phyloP scores from a whole-genome alignment of 495 filamentous ascomycete species.

The Podospora comata region DNA sequence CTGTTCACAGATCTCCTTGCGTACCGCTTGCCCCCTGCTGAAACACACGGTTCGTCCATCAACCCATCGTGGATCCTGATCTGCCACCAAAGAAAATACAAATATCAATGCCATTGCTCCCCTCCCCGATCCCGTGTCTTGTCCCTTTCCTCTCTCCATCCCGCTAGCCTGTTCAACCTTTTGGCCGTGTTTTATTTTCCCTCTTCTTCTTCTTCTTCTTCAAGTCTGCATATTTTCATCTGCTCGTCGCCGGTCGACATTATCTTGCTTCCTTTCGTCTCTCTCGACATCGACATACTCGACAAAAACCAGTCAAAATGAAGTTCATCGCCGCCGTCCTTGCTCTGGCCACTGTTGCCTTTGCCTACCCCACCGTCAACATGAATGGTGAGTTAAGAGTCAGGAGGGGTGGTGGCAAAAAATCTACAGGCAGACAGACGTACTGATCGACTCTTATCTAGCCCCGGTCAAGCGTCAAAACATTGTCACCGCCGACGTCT shows the following conservation, averaged over 20 bases:
- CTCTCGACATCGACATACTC: constrained; percentile 22
- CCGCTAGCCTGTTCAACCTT: constrained; percentile 26
- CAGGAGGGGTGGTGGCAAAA: background rate
- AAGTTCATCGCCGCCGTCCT: constrained; percentile 48
- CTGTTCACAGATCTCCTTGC: background rate
- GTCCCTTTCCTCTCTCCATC: constrained; percentile 19
- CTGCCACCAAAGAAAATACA: constrained; percentile 27
- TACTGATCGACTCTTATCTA: constrained; percentile 10
- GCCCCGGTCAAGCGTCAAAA: constrained; percentile 29
- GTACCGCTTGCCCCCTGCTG: constrained; percentile 16
- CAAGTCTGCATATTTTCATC: constrained; percentile 2
- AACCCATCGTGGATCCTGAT: constrained; percentile 29
- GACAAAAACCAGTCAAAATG: constrained; percentile 42
- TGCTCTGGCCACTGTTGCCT: constrained; percentile 46
- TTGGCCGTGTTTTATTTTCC: constrained; percentile 15
- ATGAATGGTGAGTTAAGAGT: constrained; percentile 32
- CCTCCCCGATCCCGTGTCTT: constrained; percentile 12
- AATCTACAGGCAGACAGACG: background rate
- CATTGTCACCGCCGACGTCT: constrained; percentile 27
- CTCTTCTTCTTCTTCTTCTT: constrained; percentile 1
- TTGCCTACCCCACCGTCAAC: constrained; percentile 36
- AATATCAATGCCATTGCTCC: constrained; percentile 31
- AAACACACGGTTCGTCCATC: constrained; percentile 28
- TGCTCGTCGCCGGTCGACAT: constrained; percentile 34
- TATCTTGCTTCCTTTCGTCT: constrained; percentile 18